Conservation (phyloP, 2,329 filamentous ascomycete genomes). For the Cryphonectria carpinicola region DNA sequence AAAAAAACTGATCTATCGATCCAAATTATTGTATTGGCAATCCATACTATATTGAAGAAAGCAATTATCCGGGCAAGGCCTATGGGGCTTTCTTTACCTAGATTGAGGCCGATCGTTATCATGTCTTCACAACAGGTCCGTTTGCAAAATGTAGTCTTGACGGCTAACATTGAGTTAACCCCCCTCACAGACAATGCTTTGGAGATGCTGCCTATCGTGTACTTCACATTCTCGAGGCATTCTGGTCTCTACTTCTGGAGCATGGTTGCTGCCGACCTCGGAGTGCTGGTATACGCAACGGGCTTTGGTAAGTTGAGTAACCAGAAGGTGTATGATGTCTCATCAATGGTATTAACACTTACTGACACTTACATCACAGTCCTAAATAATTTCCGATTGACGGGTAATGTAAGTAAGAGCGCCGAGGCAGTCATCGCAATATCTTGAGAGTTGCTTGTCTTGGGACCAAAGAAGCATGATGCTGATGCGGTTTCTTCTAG, state of each 20-base stretch:
- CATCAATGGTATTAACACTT: slow-evolving; percentile 37
- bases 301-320: slow-evolving; percentile 47
- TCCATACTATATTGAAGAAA: background rate
- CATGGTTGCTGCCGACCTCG: slow-evolving; percentile 40
- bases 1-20: background rate
- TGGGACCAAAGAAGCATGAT: background rate
- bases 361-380: slow-evolving; percentile 43
- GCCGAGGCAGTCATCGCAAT: background rate
- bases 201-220: slow-evolving; percentile 21
- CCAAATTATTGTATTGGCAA: background rate
- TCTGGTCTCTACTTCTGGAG: slow-evolving; percentile 46
- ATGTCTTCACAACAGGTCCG: background rate
- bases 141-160: background rate
- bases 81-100: background rate
- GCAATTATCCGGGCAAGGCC: background rate
- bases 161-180: background rate
- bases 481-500: slow-evolving; percentile 13
- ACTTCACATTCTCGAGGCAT: slow-evolving; percentile 24
- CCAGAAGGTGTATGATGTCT: background rate
- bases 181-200: slow-evolving; percentile 12
- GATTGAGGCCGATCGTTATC: background rate
- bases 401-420: slow-evolving; percentile 23
- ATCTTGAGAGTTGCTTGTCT: background rate
- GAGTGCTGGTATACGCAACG: slow-evolving; percentile 43
- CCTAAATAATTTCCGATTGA: slow-evolving; percentile 41